Evolutionary conservation across 179 eudicot species (phyloP), one percentile per base, ranked within the genome.

Genomic region (Spinacia oleracea): DNA sequence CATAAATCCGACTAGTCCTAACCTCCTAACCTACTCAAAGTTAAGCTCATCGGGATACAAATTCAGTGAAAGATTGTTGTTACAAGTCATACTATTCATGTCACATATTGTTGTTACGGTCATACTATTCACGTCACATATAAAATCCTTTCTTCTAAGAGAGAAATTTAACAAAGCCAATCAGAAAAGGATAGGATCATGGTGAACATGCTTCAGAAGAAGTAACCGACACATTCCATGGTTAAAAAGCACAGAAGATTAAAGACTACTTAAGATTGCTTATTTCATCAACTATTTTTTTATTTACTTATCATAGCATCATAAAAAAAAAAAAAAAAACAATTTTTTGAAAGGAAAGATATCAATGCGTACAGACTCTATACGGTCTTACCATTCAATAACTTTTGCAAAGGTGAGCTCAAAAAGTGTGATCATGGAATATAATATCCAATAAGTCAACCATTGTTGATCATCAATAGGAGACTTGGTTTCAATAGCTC

Each of bases 401-500:
- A 92, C 78, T 75, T 85, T 89, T 42, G 91, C 86, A 84, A 92
- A 96, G 55, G 99, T 93, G 68, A 96, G 94, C 91, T 96, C 99
- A 45, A 93, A 90, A 65, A 96, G 96, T 35, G 99, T 90, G 34
- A 96, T 96, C 85, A 93, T 78, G 11, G 99, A 96, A 78, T 96
- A 95, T 40, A 95, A 83, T 79, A 91, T 85, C 97, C 99, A 96
- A 79, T 96, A 96, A 16, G 99, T 96, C 42, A 96, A 97, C 99
- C 99, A 93, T 78, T 95, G 97, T 70, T 90, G 92, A 77, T 96
- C 98, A 70, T 96, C 98, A 48, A 85, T 81, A 43, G 93, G 86
- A 11, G 97, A 93, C 80, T 88, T 93, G 53, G 88, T 90, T 88
- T 95, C 98, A 51, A 95, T 95, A 62, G 98, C 98, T 86, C 83